phyloP scores from a whole-genome alignment of 495 filamentous ascomycete genomes.

The Parachaetomium inaequale region DNA sequence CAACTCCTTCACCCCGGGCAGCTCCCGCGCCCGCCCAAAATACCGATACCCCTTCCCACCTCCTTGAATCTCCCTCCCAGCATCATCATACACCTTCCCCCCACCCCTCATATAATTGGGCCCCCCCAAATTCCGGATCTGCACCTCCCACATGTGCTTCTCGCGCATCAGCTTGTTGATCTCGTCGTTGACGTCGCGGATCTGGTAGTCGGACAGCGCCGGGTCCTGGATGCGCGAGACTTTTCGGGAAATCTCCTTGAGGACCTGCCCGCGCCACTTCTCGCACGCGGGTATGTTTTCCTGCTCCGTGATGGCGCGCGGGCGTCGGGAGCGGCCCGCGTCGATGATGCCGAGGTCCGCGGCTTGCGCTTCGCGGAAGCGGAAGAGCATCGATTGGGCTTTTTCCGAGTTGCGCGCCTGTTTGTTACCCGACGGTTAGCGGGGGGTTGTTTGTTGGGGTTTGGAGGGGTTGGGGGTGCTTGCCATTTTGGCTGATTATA shows the following conservation, averaged over 20 bases:
- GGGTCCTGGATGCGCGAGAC: conserved; percentile 90
- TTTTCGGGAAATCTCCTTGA: conserved; percentile 96
- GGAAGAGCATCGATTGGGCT: conserved; percentile 99
- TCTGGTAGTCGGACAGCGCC: conserved; percentile 87
- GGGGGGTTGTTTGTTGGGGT: not conserved
- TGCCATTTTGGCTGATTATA: conserved; percentile 13
- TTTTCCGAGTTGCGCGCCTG: conserved; percentile 84
- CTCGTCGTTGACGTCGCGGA: conserved; percentile 97
- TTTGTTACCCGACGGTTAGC: too few relatives aligned
- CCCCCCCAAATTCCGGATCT: conserved; percentile 88
- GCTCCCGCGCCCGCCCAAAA: conserved; percentile 84
- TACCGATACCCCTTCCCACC: conserved; percentile 80
- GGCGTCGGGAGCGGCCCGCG: conserved; percentile 81
- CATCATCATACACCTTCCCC: conserved; percentile 76
- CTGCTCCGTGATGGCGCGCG: conserved; percentile 81
- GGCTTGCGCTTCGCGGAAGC: conserved; percentile 96
- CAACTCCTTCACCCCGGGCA: conserved; percentile 95
- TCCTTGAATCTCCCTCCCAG: conserved; percentile 85
- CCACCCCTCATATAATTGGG: conserved; percentile 98
- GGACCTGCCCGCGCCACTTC: conserved; percentile 96
- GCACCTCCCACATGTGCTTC: conserved; percentile 97
- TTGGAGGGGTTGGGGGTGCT: not conserved
- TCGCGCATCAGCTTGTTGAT: conserved; percentile 99
- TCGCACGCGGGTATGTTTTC: conserved; percentile 83
- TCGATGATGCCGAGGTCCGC: conserved; percentile 95